Percentiles rank a stretch among this genome's conserved stretches.
Conservation (phyloP, 345 rosid genomes). For the Populus simonii region DNA sequence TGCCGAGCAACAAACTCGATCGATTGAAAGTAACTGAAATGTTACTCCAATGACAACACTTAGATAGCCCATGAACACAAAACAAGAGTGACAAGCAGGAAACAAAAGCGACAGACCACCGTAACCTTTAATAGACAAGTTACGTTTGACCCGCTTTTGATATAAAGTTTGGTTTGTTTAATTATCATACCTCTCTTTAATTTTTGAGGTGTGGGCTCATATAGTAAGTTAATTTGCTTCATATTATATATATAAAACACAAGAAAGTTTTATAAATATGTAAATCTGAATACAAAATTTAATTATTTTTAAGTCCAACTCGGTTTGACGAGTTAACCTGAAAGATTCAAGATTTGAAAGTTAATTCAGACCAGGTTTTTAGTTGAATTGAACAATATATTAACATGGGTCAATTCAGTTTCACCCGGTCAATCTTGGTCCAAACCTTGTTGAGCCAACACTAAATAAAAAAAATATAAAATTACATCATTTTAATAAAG, state of each 20-base stretch:
- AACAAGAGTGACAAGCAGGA: not conserved
- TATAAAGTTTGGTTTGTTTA: not conserved
- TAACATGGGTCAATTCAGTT: no score
- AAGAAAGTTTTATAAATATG: no score
- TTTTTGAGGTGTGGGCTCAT: not conserved
- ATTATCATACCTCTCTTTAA: not conserved
- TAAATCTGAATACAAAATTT: no score
- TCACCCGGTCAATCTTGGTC: no score
- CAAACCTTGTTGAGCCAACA: no score
- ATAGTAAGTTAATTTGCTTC: not conserved
- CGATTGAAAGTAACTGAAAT: not conserved
- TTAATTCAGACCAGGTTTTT: no score
- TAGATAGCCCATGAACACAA: not conserved
- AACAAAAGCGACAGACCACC: not conserved
- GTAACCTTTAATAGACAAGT: not conserved
- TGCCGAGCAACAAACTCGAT: not conserved
- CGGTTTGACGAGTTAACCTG: fast-evolving
- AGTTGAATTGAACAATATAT: no score
- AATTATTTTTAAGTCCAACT: no score
- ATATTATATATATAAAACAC: no score
- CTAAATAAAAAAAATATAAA: no score
- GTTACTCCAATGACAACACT: not conserved
- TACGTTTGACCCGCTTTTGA: not conserved
- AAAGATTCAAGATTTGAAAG: no score
- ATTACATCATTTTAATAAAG: no score